phyloP scores from a whole-genome alignment of 148 eudicot species.

The Silene uniflora region DNA sequence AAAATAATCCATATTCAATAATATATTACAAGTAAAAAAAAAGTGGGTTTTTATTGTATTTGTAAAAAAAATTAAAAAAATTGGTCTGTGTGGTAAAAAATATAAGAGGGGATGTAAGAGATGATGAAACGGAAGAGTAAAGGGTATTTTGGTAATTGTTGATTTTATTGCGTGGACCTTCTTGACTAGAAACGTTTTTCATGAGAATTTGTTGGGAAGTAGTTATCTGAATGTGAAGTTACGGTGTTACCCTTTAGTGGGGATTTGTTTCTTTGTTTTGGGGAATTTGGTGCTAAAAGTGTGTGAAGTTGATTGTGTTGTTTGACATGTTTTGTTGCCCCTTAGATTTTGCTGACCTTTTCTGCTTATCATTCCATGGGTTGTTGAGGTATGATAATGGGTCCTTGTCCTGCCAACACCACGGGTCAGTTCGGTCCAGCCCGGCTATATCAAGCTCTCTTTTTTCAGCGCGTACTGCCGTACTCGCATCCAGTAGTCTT shows the following conservation, averaged over 20 bases:
- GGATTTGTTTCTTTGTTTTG: background rate
- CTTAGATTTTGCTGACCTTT: background rate
- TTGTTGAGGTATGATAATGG: no score
- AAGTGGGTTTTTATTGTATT: background rate
- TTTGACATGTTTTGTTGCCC: background rate
- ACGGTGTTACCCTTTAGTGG: conserved; percentile 9
- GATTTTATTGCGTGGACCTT: background rate
- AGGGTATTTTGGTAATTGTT: background rate
- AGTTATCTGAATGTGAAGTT: background rate
- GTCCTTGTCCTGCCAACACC: no score
- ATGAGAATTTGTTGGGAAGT: conserved; percentile 21
- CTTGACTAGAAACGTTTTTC: conserved; percentile 11
- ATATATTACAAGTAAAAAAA: background rate
- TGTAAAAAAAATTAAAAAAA: background rate
- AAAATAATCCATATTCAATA: background rate
- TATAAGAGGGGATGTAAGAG: background rate
- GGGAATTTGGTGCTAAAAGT: background rate
- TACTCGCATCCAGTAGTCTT: no score
- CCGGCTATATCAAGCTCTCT: no score
- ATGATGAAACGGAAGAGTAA: background rate
- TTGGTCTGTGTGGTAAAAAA: conserved; percentile 9
- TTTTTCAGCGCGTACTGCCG: no score
- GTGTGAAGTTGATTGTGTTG: conserved; percentile 13
- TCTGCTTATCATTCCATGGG: background rate
- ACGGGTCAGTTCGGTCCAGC: no score